Base-by-base conservation (phyloP, 331 rosid genomes). In the Erythrophleum ivorense region DNA sequence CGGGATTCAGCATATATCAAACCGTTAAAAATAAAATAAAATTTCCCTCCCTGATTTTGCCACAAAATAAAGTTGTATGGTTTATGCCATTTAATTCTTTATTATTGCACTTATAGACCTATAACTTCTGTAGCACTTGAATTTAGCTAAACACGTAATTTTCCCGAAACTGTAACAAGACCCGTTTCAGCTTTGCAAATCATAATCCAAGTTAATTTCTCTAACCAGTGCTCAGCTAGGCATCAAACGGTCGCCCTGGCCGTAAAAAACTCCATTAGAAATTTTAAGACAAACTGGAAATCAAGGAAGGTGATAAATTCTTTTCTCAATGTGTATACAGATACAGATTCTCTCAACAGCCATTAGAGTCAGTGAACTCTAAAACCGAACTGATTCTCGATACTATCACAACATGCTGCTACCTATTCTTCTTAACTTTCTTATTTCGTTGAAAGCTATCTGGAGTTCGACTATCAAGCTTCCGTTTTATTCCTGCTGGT, bases 401-500 rank as follows among this genome's bases (percentile, higher is more conserved):
- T 7, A 69, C 24, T 38, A 59, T 45, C 58, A 43, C 55, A 72
- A 74, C 69, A 67, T n/a, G 70, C 89, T n/a, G 70, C 89, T 90
- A 94, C 82, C 87, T 78, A 15, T 80, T 84, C 89, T 85, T 89
- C 83, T 78, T 88, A 52, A 80, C 58, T 83, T 92, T 95, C 88
- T 86, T 93, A 2, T 69, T 81, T 55, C 79, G 79, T 18, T 53
- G 69, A 76, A 88, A 83, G 88, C 87, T 88, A 69, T 90, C 91
- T 1, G 98, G 99, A n/a, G 94, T 93, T 29, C 90, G 89, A 78
- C 88, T 91, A 78, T 92, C 97, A 73, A 85, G 83, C 97, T 93
- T 95, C 46, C 99, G 97, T 86, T 93, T 95, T 3, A 48, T 63
- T 78, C 97, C 97, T 16, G 85, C 83, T 85, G 80, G 91, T 85